These are phyloP conservation scores for Royoungia palumana DNA, from an alignment of 768 basidiomycete genomes.

Conservation along the genomic window DNA sequence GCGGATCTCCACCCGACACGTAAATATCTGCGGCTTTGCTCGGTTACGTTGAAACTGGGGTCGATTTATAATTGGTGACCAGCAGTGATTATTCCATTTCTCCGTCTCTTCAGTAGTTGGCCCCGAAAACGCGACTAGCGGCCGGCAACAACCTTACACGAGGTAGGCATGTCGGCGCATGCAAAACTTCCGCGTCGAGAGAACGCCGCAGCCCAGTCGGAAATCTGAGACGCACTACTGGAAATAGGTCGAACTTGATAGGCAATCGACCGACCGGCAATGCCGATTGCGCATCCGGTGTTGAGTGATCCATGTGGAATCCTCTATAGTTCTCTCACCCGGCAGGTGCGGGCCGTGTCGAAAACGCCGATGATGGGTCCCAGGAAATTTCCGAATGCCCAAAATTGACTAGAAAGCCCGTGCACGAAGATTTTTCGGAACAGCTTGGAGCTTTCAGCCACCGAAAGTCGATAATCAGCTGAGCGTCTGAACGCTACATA, in stretches of 20 bases:
- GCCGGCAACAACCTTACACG: not conserved
- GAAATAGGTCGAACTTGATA: not conserved
- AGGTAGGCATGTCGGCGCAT: not conserved
- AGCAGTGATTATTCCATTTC: not conserved
- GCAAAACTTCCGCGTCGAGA: not conserved
- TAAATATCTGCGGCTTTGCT: not conserved
- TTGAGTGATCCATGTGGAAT: not conserved
- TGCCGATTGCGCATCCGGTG: not conserved
- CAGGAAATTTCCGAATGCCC: too few relatives aligned
- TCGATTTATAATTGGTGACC: not conserved
- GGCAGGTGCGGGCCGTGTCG: conserved; percentile 8
- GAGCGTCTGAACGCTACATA: too few relatives aligned
- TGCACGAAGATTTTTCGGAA: not conserved
- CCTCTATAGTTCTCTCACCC: conserved; percentile 2
- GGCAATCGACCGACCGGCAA: not conserved
- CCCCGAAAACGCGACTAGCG: not conserved
- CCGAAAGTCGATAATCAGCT: not conserved
- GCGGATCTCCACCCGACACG: conserved; percentile 5
- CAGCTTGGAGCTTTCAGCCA: too few relatives aligned
- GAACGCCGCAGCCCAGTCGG: not conserved
- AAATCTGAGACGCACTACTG: not conserved
- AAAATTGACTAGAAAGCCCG: not conserved
- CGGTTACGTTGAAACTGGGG: conserved; percentile 8
- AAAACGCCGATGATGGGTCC: not conserved
- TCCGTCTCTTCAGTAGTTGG: too few relatives aligned